A percentile compares a stretch with the other conserved stretches of the same genome.
These are phyloP conservation scores for Colletotrichum lupini DNA, from an alignment of 2,329 filamentous ascomycete genomes.

Conservation along the genomic window DNA sequence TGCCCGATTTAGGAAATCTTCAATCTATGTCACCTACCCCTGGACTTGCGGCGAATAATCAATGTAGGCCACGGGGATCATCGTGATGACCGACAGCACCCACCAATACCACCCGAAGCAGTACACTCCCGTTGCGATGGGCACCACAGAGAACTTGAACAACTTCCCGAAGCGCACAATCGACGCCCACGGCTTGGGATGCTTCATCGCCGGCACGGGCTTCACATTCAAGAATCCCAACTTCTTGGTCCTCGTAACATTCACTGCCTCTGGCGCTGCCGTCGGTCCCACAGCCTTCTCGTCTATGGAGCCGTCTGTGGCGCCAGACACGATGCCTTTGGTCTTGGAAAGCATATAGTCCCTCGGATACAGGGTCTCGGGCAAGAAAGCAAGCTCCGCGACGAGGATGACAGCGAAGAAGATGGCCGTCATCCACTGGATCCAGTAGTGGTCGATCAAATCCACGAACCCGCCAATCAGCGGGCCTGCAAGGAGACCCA, in stretches of 20 bases:
- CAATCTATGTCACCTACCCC: conserved; percentile 44
- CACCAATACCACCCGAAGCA: conserved; percentile 69
- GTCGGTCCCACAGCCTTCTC: conserved; percentile 33
- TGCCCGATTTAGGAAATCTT: not conserved
- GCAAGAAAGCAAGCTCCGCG: conserved; percentile 60
- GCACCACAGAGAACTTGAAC: conserved; percentile 57
- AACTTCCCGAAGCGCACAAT: conserved; percentile 57
- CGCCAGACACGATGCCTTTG: not conserved
- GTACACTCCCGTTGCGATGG: conserved; percentile 58
- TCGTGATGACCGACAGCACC: conserved; percentile 63
- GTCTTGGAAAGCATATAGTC: conserved; percentile 54
- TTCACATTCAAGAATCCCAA: conserved; percentile 57
- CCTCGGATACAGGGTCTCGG: conserved; percentile 67
- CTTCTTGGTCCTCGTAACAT: conserved; percentile 50
- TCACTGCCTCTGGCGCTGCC: conserved; percentile 26
- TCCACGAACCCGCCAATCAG: conserved; percentile 62
- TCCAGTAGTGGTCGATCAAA: conserved; percentile 59
- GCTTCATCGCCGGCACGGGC: conserved; percentile 61
- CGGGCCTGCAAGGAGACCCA: conserved; percentile 58
- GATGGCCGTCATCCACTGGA: conserved; percentile 66
- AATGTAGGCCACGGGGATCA: conserved; percentile 63
- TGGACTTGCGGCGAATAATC: conserved; percentile 60
- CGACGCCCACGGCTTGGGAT: conserved; percentile 60
- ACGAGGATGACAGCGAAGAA: conserved; percentile 60
- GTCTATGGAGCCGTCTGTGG: conserved; percentile 13